Evolutionary conservation across 176 grass and related monocot species (phyloP).

Genomic region (Cocos nucifera): DNA sequence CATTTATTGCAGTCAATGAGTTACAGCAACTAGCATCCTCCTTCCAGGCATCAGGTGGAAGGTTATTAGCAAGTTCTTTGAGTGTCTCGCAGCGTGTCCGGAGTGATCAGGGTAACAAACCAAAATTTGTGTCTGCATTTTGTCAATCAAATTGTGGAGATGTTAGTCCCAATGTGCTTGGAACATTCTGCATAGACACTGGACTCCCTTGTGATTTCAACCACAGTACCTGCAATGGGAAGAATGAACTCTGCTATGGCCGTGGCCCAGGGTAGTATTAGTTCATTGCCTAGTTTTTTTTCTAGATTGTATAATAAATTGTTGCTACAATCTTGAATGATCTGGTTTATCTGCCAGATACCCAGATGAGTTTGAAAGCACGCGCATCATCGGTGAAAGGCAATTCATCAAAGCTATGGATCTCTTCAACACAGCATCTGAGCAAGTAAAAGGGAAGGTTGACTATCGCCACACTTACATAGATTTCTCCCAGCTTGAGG

Average conservation of each 20-base stretch:
- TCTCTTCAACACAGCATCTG: constrained; percentile 73
- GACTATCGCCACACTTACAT: constrained; percentile 72
- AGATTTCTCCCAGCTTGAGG: constrained; percentile 79
- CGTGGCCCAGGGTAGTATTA: constrained; percentile 74
- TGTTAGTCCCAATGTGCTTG: constrained; percentile 97
- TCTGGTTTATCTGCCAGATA: constrained; percentile 49
- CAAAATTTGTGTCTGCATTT: constrained; percentile 93
- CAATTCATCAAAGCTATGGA: constrained; percentile 80
- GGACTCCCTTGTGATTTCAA: constrained; percentile 89
- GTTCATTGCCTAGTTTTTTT: constrained; percentile 7
- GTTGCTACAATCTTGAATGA: not conserved
- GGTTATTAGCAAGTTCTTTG: constrained; percentile 39
- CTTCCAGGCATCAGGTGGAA: constrained; percentile 72
- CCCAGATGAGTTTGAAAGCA: constrained; percentile 96
- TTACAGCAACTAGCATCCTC: constrained; percentile 67
- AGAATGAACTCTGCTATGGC: constrained; percentile 96
- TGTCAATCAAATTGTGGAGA: constrained; percentile 98
- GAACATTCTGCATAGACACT: constrained; percentile 95
- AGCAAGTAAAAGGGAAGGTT: constrained; percentile 70
- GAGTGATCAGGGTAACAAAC: constrained; percentile 31
- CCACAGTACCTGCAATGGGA: constrained; percentile 93
- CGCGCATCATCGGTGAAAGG: constrained; percentile 69
- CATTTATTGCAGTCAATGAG: constrained; percentile 44
- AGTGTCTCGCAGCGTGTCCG: constrained; percentile 55
- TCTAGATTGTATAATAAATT: not conserved